Evolutionary conservation across 116 monocot species (phyloP).

Genomic region (Dioscorea cayenensis): DNA sequence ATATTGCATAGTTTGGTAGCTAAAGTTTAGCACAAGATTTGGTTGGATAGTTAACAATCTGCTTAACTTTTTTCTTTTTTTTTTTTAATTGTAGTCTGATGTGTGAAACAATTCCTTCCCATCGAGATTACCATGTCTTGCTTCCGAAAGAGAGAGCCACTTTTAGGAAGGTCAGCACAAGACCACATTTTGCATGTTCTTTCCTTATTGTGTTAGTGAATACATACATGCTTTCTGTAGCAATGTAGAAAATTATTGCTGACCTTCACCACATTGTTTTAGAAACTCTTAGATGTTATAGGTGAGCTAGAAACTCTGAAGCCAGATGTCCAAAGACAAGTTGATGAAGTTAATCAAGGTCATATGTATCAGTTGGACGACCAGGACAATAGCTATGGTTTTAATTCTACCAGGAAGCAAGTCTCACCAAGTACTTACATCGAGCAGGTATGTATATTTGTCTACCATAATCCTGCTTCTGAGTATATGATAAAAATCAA

Average conservation of each 20-base stretch:
- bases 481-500: neutral
- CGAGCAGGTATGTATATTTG: constrained; percentile 40
- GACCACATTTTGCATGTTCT: neutral
- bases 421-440: constrained; percentile 15
- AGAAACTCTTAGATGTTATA: constrained; percentile 77
- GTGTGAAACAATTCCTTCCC: constrained; percentile 88
- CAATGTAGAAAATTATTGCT: neutral
- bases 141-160: constrained; percentile 46
- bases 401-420: constrained; percentile 28
- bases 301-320: constrained; percentile 83
- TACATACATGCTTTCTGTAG: neutral
- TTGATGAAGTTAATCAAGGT: constrained; percentile 56
- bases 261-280: constrained; percentile 13
- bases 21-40: neutral
- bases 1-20: neutral
- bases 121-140: constrained; percentile 76
- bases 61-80: neutral
- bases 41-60: neutral
- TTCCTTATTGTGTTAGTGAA: neutral
- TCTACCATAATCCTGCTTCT: no score
- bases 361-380: constrained; percentile 20
- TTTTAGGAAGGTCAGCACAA: constrained; percentile 51
- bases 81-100: constrained; percentile 46
- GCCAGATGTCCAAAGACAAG: constrained; percentile 58
- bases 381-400: constrained; percentile 16